phyloP scores from a whole-genome alignment of 2,329 filamentous ascomycete species.

The Fusarium sp. region DNA sequence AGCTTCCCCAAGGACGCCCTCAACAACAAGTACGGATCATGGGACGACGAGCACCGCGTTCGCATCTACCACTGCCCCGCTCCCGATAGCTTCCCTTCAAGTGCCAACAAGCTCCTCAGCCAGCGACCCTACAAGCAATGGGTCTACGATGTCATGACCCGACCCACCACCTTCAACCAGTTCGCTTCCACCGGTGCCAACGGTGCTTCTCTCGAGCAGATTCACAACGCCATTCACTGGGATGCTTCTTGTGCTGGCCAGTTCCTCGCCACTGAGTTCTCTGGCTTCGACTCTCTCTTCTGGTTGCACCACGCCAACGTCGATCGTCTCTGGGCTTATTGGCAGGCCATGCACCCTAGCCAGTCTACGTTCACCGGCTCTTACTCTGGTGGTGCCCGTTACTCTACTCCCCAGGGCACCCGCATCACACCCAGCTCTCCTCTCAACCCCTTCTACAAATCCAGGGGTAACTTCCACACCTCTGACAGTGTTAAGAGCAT shows the following conservation, averaged over 20 bases:
- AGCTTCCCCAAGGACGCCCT: conserved; percentile 55
- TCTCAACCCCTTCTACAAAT: conserved; percentile 60
- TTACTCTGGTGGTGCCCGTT: conserved; percentile 50
- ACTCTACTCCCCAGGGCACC: conserved; percentile 52
- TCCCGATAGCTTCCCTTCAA: conserved; percentile 50
- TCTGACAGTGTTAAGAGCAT: conserved; percentile 48
- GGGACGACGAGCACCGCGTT: conserved; percentile 41
- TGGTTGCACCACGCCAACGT: conserved; percentile 66
- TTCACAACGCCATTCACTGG: conserved; percentile 56
- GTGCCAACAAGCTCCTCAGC: conserved; percentile 50
- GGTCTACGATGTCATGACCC: conserved; percentile 54
- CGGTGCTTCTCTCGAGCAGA: conserved; percentile 54
- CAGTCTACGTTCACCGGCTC: conserved; percentile 48
- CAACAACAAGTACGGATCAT: conserved; percentile 50
- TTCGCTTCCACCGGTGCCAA: conserved; percentile 48
- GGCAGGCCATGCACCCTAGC: conserved; percentile 54
- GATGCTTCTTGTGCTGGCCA: conserved; percentile 53
- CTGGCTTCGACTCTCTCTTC: conserved; percentile 59
- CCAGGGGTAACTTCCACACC: conserved; percentile 53
- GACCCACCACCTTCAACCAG: conserved; percentile 47
- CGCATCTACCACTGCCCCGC: conserved; percentile 54
- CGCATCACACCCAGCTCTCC: conserved; percentile 55
- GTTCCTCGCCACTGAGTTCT: conserved; percentile 52
- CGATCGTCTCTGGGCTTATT: conserved; percentile 70
- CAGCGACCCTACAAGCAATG: conserved; percentile 50